Evolutionary conservation across 345 rosid species (phyloP), one percentile per base, ranked within the genome.

Genomic region (Leavenworthia alabamica): DNA sequence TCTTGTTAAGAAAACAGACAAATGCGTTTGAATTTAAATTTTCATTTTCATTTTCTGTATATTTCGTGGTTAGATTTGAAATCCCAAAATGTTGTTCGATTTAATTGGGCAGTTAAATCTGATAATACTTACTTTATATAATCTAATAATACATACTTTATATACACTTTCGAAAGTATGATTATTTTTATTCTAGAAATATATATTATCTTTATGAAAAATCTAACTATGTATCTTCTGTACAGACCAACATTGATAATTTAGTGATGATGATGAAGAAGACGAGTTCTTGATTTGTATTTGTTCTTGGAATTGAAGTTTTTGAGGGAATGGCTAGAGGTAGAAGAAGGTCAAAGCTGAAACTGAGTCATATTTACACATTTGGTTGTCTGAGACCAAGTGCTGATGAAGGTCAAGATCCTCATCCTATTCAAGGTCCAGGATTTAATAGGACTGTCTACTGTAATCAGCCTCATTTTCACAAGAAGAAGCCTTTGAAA

Each of bases 401-500:
- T 11, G 58, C 76, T 7, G 59, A 71, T 6, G 73, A 82, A 29
- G 72, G 52, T 22, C 77, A 79, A 44, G 83, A 67, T n/a, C 82
- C 83, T 12, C 86, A 82, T 59, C 45, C 87, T 3, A 29, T 86
- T 14, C 81, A 75, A 52, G 91, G 96, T 35, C 87, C 89, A 8
- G 91, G 89, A 3, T 85, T 65, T 65, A 74, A 91, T 1, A 75
- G 97, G 70, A 69, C 81, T 46, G 94, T 92, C 13, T 49, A 79
- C 61, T 89, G 99, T 81, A 92, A 92, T 43, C 82, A 84, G 68
- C 86, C 99, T 49, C 72, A 61, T 37, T 24, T 80, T 81, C 97
- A 93, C 77, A 62, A 59, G 80, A 82, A 67, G 70, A 83, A 78
- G 71, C 91, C 95, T 33, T 60, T 84, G 36, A 79, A 81, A 32